Evolutionary conservation across 1,284 basidiomycete genomes (phyloP).

Genomic region (Ustilago nuda): DNA sequence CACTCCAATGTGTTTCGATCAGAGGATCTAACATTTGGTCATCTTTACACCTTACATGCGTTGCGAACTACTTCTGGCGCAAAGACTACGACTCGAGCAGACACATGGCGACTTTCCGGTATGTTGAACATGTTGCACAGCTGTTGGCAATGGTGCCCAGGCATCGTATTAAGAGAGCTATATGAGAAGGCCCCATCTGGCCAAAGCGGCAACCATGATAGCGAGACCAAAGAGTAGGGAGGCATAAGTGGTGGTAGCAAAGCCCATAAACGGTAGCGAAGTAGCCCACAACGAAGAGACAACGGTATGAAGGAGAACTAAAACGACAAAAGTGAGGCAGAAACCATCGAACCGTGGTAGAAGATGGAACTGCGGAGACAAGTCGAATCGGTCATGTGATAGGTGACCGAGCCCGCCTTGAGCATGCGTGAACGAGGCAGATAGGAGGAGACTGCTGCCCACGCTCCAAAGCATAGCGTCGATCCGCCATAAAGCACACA

Average conservation of each 20-base stretch:
- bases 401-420: constrained; percentile 51
- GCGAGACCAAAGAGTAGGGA: constrained; percentile 60
- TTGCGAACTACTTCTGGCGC: background rate
- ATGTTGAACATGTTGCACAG: background rate
- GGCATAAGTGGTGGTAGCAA: constrained; percentile 58
- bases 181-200: constrained; percentile 59
- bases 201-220: constrained; percentile 56
- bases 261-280: constrained; percentile 54
- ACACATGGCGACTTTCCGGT: background rate
- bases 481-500: constrained; percentile 62
- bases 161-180: background rate
- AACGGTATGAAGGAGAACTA: constrained; percentile 57
- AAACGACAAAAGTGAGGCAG: constrained; percentile 37
- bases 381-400: constrained; percentile 23
- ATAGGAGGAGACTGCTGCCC: constrained; percentile 56
- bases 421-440: constrained; percentile 56
- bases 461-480: constrained; percentile 65
- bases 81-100: background rate
- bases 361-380: constrained; percentile 41
- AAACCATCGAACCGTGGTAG: constrained; percentile 46
- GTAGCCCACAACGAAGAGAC: constrained; percentile 58
- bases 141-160: background rate
- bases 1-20: background rate
- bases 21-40: too few relatives aligned
- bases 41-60: too few relatives aligned